Evolutionary conservation across 225 moss, liverwort and hornwort species (phyloP), one percentile per base, ranked within the genome.

Genomic region (Polytrichum formosum): DNA sequence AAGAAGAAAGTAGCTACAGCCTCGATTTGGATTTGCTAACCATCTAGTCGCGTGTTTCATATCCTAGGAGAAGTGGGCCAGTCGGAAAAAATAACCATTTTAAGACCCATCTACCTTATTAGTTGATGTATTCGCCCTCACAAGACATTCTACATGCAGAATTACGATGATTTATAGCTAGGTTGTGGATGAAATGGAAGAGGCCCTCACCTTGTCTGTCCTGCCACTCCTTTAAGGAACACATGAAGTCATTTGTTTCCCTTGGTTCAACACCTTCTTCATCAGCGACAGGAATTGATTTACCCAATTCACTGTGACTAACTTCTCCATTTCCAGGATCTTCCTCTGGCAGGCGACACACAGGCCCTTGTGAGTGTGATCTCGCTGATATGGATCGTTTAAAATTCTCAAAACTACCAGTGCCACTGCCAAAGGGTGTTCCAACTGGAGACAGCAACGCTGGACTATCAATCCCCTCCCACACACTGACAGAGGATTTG

Each of bases 391-490:
- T n/a, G 18, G 56, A 69, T 6, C 29, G 25, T 56, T 69, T 26
- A 29, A 69, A 56, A 6, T 30, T 55, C 2, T 69, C 29, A 30
- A 69, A 69, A 33, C 37, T 53, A 5, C 29, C 61, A 29, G 5
- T 33, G 18, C 31, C 31, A 35, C 46, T 54, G 18, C 61, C 72
- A 31, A 31, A 26, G 66, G 37, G 37, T 8, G 33, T 66, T 33
- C 66, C 31, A 30, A 72, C 25, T 64, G 64, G 72, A 72, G 72
- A 72, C 13, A 64, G 55, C 27, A 72, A 18, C 13, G 26, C 28
- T 72, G 72, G 64, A 46, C 72, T 72, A 10, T 72, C 72, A 55
- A 72, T 72, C 64, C 72, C 64, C 54, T 72, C 72, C 29, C n/a
- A 71, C 21, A 26, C 56, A 61, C 33, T 61, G 33, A 70, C 70